These are phyloP conservation scores for Glarea lozoyensis DNA, from an alignment of 495 filamentous ascomycete species.

Conservation along the genomic window DNA sequence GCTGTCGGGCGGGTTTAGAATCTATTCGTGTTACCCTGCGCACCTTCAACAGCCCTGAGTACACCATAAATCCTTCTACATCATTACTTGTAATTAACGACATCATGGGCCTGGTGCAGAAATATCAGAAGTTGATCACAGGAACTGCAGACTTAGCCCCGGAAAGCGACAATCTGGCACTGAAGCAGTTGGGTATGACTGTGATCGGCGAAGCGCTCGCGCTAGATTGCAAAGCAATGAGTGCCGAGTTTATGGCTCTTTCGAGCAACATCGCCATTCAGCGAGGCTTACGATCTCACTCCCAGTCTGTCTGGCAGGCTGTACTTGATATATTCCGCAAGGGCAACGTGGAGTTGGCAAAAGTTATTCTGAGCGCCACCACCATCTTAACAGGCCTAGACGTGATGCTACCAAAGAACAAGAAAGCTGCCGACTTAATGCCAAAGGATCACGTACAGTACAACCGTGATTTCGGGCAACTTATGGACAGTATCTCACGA, in stretches of 20 bases:
- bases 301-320: slow-evolving; percentile 64
- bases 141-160: slow-evolving; percentile 28
- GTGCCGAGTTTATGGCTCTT: slow-evolving; percentile 61
- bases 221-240: slow-evolving; percentile 66
- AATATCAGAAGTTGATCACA: slow-evolving; percentile 36
- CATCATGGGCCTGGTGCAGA: slow-evolving; percentile 38
- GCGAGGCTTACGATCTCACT: slow-evolving; percentile 55
- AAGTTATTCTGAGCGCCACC: slow-evolving; percentile 60
- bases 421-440: slow-evolving; percentile 37
- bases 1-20: slow-evolving; percentile 31
- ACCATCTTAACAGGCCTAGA: slow-evolving; percentile 62
- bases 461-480: slow-evolving; percentile 61
- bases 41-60: slow-evolving; percentile 31
- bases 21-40: slow-evolving; percentile 35
- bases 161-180: slow-evolving; percentile 28
- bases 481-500: slow-evolving; percentile 58
- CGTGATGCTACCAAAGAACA: slow-evolving; percentile 44
- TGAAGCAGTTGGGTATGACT: slow-evolving; percentile 40
- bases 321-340: slow-evolving; percentile 59
- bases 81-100: slow-evolving; percentile 42
- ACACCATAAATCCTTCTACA: slow-evolving; percentile 33
- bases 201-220: slow-evolving; percentile 63
- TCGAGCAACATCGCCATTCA: slow-evolving; percentile 47
- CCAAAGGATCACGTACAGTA: slow-evolving; percentile 53
- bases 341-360: slow-evolving; percentile 56